Evolutionary conservation across 164 flowering plant genomes (phyloP), one percentile per base, ranked within the genome.

Genomic region (Saururus chinensis): DNA sequence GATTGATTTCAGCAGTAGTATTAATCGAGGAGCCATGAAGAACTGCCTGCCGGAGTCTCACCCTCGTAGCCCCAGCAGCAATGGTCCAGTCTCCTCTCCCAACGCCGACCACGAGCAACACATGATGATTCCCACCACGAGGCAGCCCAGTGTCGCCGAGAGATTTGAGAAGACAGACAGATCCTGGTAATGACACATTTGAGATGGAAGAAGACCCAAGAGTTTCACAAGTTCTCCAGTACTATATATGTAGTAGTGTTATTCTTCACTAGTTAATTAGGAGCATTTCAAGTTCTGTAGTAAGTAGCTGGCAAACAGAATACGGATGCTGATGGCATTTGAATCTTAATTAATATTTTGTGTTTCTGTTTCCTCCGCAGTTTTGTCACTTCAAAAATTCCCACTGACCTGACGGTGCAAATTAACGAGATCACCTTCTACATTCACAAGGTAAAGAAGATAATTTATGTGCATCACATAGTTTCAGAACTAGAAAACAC

Each of bases 391-490:
- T 76, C 92, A 71, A 80, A 84, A 57, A 69, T 79, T 64, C 88
- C 92, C 23, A 77, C 88, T 51, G 97, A 89, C 71, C 70, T 87
- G 9, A 66, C 74, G 40, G 68, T 89, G 62, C 87, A 78, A 68
- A 81, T 89, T 54, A 72, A 79, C 59, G 84, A 77, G 40, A 71
- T 78, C 63, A 82, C 77, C 70, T 87, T 84, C 49, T 64, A 77
- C 52, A 81, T 76, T 42, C 97, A 89, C 78, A 87, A 85, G 97
- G 97, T 87, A 83, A 21, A 48, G 16, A 9, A 23, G 51, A 53
- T 19, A 5, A 13, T 20, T 3, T 4, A 37, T 23, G 1, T n/a
- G 30, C 7, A 16, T 52, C 19, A 7, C 17, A 52, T 9, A 40
- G 22, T n/a, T n/a, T 7, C 54, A 56, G 14, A 23, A 56, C 26